These are phyloP conservation scores for Tricholoma terreum DNA, from an alignment of 768 basidiomycete species.

Conservation along the genomic window DNA sequence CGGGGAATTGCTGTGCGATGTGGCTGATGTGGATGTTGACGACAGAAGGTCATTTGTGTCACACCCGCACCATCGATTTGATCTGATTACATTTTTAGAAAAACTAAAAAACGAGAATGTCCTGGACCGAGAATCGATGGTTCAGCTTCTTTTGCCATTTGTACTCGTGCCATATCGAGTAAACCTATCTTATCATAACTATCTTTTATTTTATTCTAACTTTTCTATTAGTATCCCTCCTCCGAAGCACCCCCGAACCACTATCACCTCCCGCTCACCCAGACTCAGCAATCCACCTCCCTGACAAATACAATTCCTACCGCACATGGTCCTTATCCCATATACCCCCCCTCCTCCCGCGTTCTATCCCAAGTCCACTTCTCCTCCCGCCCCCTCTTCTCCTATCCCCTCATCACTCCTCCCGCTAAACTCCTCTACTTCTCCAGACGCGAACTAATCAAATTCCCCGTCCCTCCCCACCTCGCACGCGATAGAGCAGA, in stretches of 20 bases:
- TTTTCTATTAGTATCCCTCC: constrained; percentile 44
- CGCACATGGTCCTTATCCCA: constrained; percentile 46
- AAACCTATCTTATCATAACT: constrained; percentile 12
- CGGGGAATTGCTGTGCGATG: constrained; percentile 44
- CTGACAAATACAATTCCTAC: constrained; percentile 26
- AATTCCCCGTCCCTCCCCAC: constrained; percentile 40
- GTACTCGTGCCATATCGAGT: constrained; percentile 52
- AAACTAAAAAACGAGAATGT: constrained; percentile 26
- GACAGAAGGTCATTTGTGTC: constrained; percentile 31
- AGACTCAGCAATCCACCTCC: constrained; percentile 10
- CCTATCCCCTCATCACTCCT: constrained; percentile 45
- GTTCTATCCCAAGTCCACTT: constrained; percentile 31
- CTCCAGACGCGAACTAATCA: constrained; percentile 49
- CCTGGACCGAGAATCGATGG: constrained; percentile 26
- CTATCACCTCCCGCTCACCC: constrained; percentile 48
- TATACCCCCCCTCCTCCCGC: constrained; percentile 32
- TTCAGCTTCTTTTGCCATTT: constrained; percentile 37
- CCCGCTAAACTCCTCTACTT: constrained; percentile 67
- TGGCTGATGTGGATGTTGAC: constrained; percentile 58
- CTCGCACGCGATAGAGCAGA: constrained; percentile 31
- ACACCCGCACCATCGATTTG: background rate
- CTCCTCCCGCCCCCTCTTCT: constrained; percentile 23
- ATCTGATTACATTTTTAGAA: constrained; percentile 16
- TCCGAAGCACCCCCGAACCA: constrained; percentile 62
- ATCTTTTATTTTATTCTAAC: constrained; percentile 1